Evolutionary conservation across 352 stramenopile genomes (phyloP), one percentile per base, ranked within the genome.

Genomic region (Phytophthora citrophthora): DNA sequence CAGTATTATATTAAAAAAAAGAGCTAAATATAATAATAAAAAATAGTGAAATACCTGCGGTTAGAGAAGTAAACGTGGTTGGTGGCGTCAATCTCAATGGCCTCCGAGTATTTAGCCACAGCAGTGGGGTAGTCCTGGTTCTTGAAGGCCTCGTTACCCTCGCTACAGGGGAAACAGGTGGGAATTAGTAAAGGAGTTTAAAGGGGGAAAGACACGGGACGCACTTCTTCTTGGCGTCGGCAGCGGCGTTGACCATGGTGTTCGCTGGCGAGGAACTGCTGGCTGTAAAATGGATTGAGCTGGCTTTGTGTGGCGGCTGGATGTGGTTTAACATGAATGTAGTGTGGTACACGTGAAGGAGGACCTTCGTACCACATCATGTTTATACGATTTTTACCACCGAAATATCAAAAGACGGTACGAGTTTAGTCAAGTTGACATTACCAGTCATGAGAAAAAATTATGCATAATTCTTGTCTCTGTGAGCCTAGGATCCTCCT

Each of bases 11-110:
- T 34, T 13, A 12, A 2, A 3, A 32, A 32, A 31, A 32, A n/a
- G n/a, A n/a, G 10, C 9, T 34, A 32, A 4, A 10, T 12, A 34
- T 4, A 34, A 34, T 34, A 34, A 34, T 34, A 34, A 34, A 34
- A 34, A 13, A 13, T 34, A 12, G 1, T 34, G 7, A 20, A 15
- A 43, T 46, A 90, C 85, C 85, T 93, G 74, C 87, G 79, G 88
- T 99, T 99, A 23, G 89, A 97, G 83, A 81, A 98, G 76, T 98
- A 99, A 24, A 97, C 93, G 59, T 97, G 90, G 67, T 98, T 96
- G 26, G 52, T 76, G 16, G 67, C 29, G 76, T 99, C 94, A 20
- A 98, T 63, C 31, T 79, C 77, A 41, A 97, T 96, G 49, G 95
- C 95, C 47, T 96, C 88, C 68, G 94, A 86, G 88, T 99, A 99